Percentiles rank a stretch among this genome's conserved stretches.
These are phyloP conservation scores for Thalassiosira profunda DNA, from an alignment of 108 stramenopile genomes.

Conservation along the genomic window DNA sequence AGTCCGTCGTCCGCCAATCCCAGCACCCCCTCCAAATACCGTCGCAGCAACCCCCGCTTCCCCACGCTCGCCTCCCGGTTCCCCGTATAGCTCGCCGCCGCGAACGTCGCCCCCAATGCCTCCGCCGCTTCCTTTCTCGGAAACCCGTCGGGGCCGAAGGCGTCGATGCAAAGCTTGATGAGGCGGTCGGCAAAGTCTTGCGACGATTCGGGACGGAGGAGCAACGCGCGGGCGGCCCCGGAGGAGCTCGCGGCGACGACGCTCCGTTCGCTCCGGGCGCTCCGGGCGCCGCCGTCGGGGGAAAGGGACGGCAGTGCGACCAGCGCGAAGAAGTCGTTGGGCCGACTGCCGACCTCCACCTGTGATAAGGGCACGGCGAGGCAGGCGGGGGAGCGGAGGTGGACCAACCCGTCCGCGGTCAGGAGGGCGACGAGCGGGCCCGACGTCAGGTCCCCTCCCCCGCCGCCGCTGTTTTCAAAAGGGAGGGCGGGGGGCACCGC, in stretches of 20 bases:
- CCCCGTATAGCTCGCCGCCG: constrained; percentile 85
- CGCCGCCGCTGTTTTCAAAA: background rate
- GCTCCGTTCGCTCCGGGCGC: constrained; percentile 11
- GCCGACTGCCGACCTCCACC: constrained; percentile 90
- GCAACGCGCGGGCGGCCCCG: constrained; percentile 68
- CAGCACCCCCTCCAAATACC: constrained; percentile 83
- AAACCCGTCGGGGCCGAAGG: constrained; percentile 88
- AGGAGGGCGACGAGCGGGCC: constrained; percentile 62
- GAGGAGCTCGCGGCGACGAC: constrained; percentile 67
- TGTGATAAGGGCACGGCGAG: constrained; percentile 75
- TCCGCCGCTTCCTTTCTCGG: constrained; percentile 86
- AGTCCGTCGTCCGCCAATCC: constrained; percentile 74
- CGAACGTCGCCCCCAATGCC: constrained; percentile 78
- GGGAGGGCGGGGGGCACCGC: constrained; percentile 55
- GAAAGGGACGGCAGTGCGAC: constrained; percentile 26
- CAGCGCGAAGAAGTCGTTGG: constrained; percentile 86
- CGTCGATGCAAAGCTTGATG: constrained; percentile 86
- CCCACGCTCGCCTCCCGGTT: constrained; percentile 65
- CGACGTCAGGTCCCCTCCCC: constrained; percentile 23
- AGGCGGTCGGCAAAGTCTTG: constrained; percentile 88
- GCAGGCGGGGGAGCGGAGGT: constrained; percentile 79
- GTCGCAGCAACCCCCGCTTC: constrained; percentile 56
- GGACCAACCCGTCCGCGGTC: constrained; percentile 82
- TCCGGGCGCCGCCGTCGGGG: background rate
- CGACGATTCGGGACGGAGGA: constrained; percentile 33